A percentile compares a stretch with the other conserved stretches of the same genome.
phyloP scores from a whole-genome alignment of 768 basidiomycete genomes.

The Ephemerocybe angulata region DNA sequence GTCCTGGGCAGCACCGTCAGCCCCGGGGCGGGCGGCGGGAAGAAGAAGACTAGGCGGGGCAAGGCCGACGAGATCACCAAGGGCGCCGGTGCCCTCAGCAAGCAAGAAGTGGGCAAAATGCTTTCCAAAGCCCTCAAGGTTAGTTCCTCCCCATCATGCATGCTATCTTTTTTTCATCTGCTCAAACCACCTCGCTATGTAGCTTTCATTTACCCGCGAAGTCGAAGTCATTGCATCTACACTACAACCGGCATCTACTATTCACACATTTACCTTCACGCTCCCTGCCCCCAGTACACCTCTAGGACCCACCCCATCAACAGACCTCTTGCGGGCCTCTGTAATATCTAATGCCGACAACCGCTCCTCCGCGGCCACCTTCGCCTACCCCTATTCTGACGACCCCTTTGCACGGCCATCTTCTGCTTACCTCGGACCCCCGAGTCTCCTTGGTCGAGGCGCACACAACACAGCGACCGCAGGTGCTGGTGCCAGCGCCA shows the following conservation, averaged over 20 bases:
- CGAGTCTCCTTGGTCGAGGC: constrained; percentile 55
- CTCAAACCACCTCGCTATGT: neutral
- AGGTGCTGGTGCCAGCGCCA: constrained; percentile 28
- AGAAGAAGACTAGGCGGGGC: constrained; percentile 67
- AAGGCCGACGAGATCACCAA: constrained; percentile 66
- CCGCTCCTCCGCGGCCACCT: constrained; percentile 66
- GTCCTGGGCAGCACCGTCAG: constrained; percentile 86
- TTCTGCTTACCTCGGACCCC: constrained; percentile 75
- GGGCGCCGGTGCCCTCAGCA: constrained; percentile 76
- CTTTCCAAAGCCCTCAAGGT: constrained; percentile 90
- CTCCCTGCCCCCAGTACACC: constrained; percentile 75
- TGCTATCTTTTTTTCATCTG: neutral
- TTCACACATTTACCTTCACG: constrained; percentile 88
- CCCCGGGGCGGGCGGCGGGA: constrained; percentile 77
- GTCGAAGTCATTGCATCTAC: constrained; percentile 95
- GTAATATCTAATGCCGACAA: constrained; percentile 64
- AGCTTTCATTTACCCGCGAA: constrained; percentile 90
- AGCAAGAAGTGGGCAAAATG: constrained; percentile 87
- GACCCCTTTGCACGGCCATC: constrained; percentile 80
- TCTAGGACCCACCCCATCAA: constrained; percentile 68
- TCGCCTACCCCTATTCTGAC: constrained; percentile 69
- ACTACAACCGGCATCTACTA: constrained; percentile 87
- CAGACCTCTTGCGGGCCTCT: constrained; percentile 70
- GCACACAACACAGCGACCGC: constrained; percentile 32
- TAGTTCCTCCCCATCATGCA: constrained; percentile 6